Percentiles rank a stretch among this genome's conserved stretches.
phyloP scores from a whole-genome alignment of 2,329 filamentous ascomycete species.

The Rhinocladiella similis region DNA sequence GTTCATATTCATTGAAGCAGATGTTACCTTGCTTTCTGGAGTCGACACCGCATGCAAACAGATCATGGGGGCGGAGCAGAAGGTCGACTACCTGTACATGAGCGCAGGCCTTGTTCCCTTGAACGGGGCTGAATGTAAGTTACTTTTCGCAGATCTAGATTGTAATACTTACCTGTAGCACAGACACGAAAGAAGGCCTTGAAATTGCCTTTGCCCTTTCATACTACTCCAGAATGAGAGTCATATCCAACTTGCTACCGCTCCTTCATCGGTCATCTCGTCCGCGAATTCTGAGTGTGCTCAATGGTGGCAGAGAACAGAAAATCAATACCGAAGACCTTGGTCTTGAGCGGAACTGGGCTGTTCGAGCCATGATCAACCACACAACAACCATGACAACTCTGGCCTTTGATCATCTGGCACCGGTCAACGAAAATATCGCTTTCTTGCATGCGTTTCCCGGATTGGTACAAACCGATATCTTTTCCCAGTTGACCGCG shows the following conservation, averaged over 20 bases:
- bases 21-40: background rate
- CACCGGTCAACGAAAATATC: slow-evolving; percentile 45
- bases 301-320: slow-evolving; percentile 54
- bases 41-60: background rate
- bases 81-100: background rate
- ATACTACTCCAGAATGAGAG: slow-evolving; percentile 60
- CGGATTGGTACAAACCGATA: slow-evolving; percentile 41
- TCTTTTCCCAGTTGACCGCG: background rate
- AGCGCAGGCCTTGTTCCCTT: background rate
- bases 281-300: slow-evolving; percentile 54
- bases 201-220: slow-evolving; percentile 52
- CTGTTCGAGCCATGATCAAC: slow-evolving; percentile 40
- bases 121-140: background rate
- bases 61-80: background rate
- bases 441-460: slow-evolving; percentile 53
- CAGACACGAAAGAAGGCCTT: slow-evolving; percentile 50
- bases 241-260: slow-evolving; percentile 59
- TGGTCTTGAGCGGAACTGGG: slow-evolving; percentile 38
- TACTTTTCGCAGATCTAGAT: background rate
- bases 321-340: slow-evolving; percentile 48
- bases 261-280: slow-evolving; percentile 16
- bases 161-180: background rate
- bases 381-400: slow-evolving; percentile 53
- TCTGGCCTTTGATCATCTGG: slow-evolving; percentile 50
- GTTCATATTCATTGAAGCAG: background rate